Conservation (phyloP, 2,329 filamentous ascomycete genomes). For the Colletotrichum lindemuthianum region DNA sequence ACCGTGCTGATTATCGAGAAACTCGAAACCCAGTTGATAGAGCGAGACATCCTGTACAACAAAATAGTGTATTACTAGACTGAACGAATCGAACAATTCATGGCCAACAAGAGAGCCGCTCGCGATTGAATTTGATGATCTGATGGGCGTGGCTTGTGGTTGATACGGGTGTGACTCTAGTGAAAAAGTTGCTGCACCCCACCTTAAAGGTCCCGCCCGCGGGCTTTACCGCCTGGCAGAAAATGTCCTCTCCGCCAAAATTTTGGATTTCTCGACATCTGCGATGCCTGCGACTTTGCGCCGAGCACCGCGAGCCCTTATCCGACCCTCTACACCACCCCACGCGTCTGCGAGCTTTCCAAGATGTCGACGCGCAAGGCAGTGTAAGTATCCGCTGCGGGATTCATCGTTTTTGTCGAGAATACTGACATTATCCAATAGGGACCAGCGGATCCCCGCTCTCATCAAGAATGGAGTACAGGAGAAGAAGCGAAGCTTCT, state of each 20-base stretch:
- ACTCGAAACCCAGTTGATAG: neutral
- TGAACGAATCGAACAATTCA: neutral
- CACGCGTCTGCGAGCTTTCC: conserved; percentile 32
- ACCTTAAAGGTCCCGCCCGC: neutral
- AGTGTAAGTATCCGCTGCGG: conserved; percentile 50
- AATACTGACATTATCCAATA: conserved; percentile 45
- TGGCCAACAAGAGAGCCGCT: neutral
- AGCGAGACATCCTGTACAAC: conserved; percentile 31
- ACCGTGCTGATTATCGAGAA: conserved; percentile 16
- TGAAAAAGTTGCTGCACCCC: conserved; percentile 29
- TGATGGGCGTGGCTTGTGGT: conserved; percentile 3
- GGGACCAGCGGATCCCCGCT: conserved; percentile 89
- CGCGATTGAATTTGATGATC: neutral
- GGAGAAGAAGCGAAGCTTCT: conserved; percentile 98
- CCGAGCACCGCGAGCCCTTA: conserved; percentile 20
- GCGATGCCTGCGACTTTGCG: conserved; percentile 4
- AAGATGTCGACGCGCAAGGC: conserved; percentile 68
- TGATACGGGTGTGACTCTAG: conserved; percentile 19
- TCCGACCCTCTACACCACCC: conserved; percentile 17
- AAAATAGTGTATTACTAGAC: conserved; percentile 34
- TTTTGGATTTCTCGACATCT: conserved; percentile 48
- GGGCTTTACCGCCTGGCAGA: conserved; percentile 52
- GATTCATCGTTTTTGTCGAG: neutral
- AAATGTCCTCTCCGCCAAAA: conserved; percentile 44
- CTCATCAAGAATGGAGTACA: conserved; percentile 91